phyloP scores from a whole-genome alignment of 2,329 filamentous ascomycete species.

The Fusarium neocosmosporiellum region DNA sequence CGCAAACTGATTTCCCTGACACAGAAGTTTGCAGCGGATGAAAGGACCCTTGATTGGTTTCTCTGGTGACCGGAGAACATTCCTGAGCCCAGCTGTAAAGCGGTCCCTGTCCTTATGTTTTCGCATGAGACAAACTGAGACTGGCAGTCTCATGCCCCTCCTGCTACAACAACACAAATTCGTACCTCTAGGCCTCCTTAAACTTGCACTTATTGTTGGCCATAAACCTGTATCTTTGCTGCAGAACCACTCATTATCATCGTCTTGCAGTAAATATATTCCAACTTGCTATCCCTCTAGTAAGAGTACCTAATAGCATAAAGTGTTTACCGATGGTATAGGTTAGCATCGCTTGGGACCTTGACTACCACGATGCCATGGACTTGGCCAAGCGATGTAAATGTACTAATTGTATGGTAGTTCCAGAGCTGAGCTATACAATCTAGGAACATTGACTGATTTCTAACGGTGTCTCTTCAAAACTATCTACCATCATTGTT shows the following conservation, averaged over 20 bases:
- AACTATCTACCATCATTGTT: not conserved
- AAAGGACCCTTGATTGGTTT: not conserved
- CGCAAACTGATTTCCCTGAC: not conserved
- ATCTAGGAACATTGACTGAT: not conserved
- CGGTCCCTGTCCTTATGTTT: not conserved
- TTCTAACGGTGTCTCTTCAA: not conserved
- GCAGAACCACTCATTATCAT: not conserved
- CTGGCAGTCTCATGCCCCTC: not conserved
- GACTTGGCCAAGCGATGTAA: not conserved
- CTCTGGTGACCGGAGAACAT: not conserved
- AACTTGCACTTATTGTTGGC: not conserved
- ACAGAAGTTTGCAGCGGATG: not conserved
- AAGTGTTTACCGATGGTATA: not conserved
- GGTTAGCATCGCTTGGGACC: not conserved
- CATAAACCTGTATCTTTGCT: not conserved
- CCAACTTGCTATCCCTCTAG: not conserved
- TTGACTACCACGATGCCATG: not conserved
- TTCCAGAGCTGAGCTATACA: not conserved
- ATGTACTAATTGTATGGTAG: not conserved
- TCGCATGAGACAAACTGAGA: not conserved
- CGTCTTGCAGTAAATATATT: not conserved
- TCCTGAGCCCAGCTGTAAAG: not conserved
- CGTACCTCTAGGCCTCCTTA: not conserved
- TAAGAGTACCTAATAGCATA: not conserved
- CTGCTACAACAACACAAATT: not conserved